Evolutionary conservation across 2,329 filamentous ascomycete genomes (phyloP).

Genomic region (Curvularia sp.): DNA sequence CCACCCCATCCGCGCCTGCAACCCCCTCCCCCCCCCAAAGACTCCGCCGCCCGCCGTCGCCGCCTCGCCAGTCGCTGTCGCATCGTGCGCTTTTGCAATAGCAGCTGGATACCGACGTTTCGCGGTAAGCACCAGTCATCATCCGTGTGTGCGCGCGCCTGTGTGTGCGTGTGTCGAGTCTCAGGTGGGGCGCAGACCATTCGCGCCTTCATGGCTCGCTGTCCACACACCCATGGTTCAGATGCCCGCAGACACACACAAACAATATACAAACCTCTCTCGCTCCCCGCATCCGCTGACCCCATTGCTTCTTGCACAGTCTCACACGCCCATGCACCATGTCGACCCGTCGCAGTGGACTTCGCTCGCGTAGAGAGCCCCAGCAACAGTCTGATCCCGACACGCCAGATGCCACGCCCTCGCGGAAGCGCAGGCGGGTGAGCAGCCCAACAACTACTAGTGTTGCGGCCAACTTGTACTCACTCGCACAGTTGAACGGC

Average conservation of each 20-base stretch:
- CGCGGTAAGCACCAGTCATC: slow-evolving; percentile 24
- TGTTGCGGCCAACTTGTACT: slow-evolving; percentile 20
- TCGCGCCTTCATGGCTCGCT: slow-evolving; percentile 8
- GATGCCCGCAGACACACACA: slow-evolving; percentile 6
- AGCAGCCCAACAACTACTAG: slow-evolving; percentile 30
- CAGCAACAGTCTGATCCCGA: slow-evolving; percentile 51
- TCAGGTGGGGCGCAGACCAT: slow-evolving; percentile 19
- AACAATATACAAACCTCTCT: neutral
- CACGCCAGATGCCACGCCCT: slow-evolving; percentile 58
- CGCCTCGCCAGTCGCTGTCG: slow-evolving; percentile 1
- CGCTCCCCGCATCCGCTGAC: slow-evolving; percentile 28
- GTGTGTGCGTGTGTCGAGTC: slow-evolving; percentile 21
- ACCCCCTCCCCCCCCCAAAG: slow-evolving; percentile 7
- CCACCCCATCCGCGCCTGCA: slow-evolving; percentile 10
- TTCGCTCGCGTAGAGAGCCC: slow-evolving; percentile 34
- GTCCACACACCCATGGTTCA: slow-evolving; percentile 19
- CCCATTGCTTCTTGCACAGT: slow-evolving; percentile 11
- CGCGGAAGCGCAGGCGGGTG: slow-evolving; percentile 57
- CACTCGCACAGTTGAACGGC: slow-evolving; percentile 47
- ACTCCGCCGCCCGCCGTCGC: slow-evolving; percentile 7
- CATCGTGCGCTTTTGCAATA: slow-evolving; percentile 6
- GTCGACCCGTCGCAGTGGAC: slow-evolving; percentile 23
- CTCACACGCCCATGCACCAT: slow-evolving; percentile 28
- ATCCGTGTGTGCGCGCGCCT: slow-evolving; percentile 1
- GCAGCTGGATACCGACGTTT: slow-evolving; percentile 14